Base-by-base conservation (phyloP, 2,329 filamentous ascomycete species). In the Cladosporium sp. region DNA sequence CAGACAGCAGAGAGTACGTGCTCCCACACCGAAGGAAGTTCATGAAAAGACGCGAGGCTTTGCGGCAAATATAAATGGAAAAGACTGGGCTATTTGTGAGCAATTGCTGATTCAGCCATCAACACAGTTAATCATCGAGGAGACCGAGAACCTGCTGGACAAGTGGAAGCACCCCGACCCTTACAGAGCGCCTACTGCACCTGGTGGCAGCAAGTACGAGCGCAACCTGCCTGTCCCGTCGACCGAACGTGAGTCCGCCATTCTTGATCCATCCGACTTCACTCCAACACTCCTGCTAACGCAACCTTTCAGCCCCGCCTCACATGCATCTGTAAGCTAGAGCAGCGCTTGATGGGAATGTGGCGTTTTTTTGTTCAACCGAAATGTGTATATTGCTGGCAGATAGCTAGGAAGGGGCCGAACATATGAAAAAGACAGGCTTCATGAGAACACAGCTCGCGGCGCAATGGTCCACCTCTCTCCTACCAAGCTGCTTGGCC, bases 81-180 rank as follows among this genome's bases (percentile, higher is more conserved):
- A 18, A n/a, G 37, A 41, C 37, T 16, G 22, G 22, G 22, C 22
- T 28, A 28, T 7, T 28, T 28, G 22, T 4, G 22, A 28, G 22
- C 13, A 40, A 52, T 38, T 38, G 49, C 49, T 37, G 46, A 49
- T 33, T 16, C 22, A 7, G 13, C 22, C 10, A 9, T 28, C 19
- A 14, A 9, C 31, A 46, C 60, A 98, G 93, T 83, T 83, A 46
- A 73, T 98, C 54, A 79, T 97, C 60, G 82, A 84, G 57, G 90
- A 96, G 74, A 92, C 93, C 4, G 91, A 97, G 72, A 86, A 86
- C 62, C 70, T 96, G 54, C 76, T 98, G 58, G 83, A 93, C 66
- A 87, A 85, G 71, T 98, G 92, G 92, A 97, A 97, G 75, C 93
- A 98, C 68, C 93, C 93, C 3, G 93, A 98, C 70, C 91, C 93